Base-by-base conservation (phyloP, 805 yeast genomes). In the Starmerella geochares region DNA sequence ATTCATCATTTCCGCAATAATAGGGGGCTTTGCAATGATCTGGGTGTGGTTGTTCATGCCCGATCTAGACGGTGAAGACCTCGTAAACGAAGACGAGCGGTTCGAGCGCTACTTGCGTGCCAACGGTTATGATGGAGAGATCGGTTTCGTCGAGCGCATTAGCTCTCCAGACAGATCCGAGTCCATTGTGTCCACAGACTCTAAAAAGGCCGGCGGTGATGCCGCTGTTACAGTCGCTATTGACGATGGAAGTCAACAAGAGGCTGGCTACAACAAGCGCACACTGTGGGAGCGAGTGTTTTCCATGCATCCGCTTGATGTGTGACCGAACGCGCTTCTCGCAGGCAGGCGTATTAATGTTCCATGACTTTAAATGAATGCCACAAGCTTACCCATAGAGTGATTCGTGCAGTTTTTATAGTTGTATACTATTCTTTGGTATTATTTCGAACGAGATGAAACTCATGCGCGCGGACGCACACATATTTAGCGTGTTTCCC, bases 1-100 rank as follows among this genome's bases (percentile, higher is more conserved):
- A 3, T 83, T 83, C 58, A 82, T 83, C 56, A 79, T 83, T 59
- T 83, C 87, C 29, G 90, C 90, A 11, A 69, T 76, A 46, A 74
- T 83, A 59, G 90, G 90, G 46, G 66, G 78, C 8, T 69, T 69
- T 4, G 92, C 90, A 61, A 75, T 83, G 25, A 48, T 74, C 7
- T 69, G 76, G 37, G 78, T 85, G 1, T 76, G 67, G 61, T 56
- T 81, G 60, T 79, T 77, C 50, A 71, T 83, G 55, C 90, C 92
- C 6, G 83, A 81, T 58, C 72, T 80, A 56, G 73, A 63, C 28
- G 85, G 81, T 10, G 82, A 77, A 16, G 90, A 83, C 61, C 72
- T 81, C 52, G 68, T 74, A 67, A 70, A 69, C 58, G 81, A 81
- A 60, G 88, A 82, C 60, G 70, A 74, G 52, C 72, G 69, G 54